A percentile compares a stretch with the other conserved stretches of the same genome.
Evolutionary conservation across 1,284 basidiomycete genomes (phyloP).

Genomic region (Porodaedalea pini): DNA sequence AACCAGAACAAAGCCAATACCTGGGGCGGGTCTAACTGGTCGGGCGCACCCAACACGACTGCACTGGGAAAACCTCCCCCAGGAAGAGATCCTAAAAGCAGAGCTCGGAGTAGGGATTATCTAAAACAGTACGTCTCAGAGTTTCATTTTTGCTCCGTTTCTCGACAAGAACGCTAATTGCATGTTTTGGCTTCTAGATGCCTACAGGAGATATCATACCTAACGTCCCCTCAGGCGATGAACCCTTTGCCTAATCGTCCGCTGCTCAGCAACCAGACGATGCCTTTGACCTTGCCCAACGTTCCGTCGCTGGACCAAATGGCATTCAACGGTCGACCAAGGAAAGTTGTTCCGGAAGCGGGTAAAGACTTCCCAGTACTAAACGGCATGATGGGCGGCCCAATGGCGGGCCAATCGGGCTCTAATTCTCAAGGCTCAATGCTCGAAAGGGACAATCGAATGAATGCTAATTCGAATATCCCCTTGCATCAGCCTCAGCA

Average conservation of each 20-base stretch:
- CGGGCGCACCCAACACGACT: slow-evolving; percentile 40
- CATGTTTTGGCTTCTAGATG: slow-evolving; percentile 50
- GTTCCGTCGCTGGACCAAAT: slow-evolving; percentile 70
- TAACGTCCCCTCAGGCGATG: slow-evolving; percentile 94
- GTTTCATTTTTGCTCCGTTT: slow-evolving; percentile 7
- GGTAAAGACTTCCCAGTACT: slow-evolving; percentile 67
- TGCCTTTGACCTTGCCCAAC: slow-evolving; percentile 64
- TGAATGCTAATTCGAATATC: slow-evolving; percentile 30
- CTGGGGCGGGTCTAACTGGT: slow-evolving; percentile 52
- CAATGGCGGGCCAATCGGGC: slow-evolving; percentile 45
- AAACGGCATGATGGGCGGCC: slow-evolving; percentile 57
- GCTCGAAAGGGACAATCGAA: slow-evolving; percentile 49
- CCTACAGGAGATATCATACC: slow-evolving; percentile 95
- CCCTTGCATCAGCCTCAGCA: slow-evolving; percentile 32
- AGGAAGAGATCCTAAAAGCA: slow-evolving; percentile 87
- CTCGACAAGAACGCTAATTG: neutral
- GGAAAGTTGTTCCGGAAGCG: slow-evolving; percentile 72
- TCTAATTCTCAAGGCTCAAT: slow-evolving; percentile 40
- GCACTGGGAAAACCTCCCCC: slow-evolving; percentile 67
- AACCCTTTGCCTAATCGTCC: slow-evolving; percentile 92
- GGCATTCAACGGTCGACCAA: slow-evolving; percentile 69
- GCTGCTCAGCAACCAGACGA: slow-evolving; percentile 60
- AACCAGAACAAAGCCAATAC: slow-evolving; percentile 50
- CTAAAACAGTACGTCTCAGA: slow-evolving; percentile 80
- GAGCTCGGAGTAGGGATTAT: slow-evolving; percentile 93